Evolutionary conservation across 139 green algal genomes (phyloP).

Genomic region (Astrephomene gubernaculifera): DNA sequence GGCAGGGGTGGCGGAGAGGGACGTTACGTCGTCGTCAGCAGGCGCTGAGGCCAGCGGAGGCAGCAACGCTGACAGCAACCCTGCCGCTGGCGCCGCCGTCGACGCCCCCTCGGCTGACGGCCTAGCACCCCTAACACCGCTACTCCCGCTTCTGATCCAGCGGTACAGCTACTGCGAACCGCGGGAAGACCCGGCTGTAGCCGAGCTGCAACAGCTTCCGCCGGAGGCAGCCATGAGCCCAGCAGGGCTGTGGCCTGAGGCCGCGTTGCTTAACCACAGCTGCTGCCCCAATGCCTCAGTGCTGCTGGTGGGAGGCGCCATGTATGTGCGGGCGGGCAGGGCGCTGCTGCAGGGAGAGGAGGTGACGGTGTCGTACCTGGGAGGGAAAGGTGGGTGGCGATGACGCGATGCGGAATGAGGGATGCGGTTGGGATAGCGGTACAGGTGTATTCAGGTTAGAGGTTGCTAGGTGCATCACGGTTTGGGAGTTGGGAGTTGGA

Average conservation of each 20-base stretch:
- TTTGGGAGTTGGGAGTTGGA: too few relatives aligned
- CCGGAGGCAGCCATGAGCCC: neutral
- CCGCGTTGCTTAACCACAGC: constrained; percentile 39
- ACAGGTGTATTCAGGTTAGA: too few relatives aligned
- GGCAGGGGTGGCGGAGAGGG: neutral
- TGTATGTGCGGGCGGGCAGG: constrained; percentile 12
- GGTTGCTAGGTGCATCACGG: too few relatives aligned
- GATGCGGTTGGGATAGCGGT: too few relatives aligned
- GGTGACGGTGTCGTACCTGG: constrained; percentile 24
- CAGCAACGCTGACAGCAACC: neutral
- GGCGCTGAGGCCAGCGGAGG: neutral
- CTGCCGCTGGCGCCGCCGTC: too few relatives aligned
- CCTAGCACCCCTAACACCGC: too few relatives aligned
- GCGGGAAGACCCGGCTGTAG: neutral
- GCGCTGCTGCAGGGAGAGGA: constrained; percentile 12
- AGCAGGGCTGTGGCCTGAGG: constrained; percentile 41
- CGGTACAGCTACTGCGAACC: constrained; percentile 35
- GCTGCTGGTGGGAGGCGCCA: constrained; percentile 15
- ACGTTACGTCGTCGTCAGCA: neutral
- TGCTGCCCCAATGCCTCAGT: constrained; percentile 24
- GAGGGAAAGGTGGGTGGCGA: neutral
- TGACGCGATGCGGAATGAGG: too few relatives aligned
- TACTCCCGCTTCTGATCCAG: neutral
- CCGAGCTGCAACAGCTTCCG: constrained; percentile 16
- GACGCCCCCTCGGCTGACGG: too few relatives aligned